These are phyloP conservation scores for Cokeromyces recurvatus DNA, from an alignment of 371 early-diverging fungal genomes.

Conservation along the genomic window DNA sequence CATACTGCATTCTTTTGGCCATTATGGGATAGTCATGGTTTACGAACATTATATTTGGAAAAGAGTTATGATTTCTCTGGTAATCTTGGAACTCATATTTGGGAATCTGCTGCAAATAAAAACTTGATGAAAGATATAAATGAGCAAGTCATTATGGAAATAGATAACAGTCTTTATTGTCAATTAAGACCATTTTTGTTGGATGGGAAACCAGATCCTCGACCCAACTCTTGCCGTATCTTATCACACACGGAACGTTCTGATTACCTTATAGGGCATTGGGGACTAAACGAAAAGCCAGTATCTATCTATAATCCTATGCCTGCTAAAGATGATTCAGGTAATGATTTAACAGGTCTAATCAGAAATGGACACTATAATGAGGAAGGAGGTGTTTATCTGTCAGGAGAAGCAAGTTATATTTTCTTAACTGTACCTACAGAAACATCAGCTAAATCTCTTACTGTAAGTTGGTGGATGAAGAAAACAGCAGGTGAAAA, in stretches of 20 bases:
- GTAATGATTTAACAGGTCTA: slow-evolving; percentile 30
- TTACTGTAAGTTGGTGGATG: slow-evolving; percentile 50
- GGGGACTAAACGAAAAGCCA: slow-evolving; percentile 18
- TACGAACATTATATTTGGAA: slow-evolving; percentile 39
- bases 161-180: slow-evolving; percentile 47
- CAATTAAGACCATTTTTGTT: slow-evolving; percentile 33
- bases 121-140: slow-evolving; percentile 35
- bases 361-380: slow-evolving; percentile 24
- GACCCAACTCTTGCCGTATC: slow-evolving; percentile 30
- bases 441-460: slow-evolving; percentile 11
- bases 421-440: slow-evolving; percentile 33
- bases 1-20: slow-evolving; percentile 49
- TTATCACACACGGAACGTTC: slow-evolving; percentile 12
- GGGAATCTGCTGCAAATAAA: slow-evolving; percentile 47
- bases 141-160: slow-evolving; percentile 28
- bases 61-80: slow-evolving; percentile 36
- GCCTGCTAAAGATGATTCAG: slow-evolving; percentile 33
- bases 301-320: slow-evolving; percentile 13
- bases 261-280: slow-evolving; percentile 39
- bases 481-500: slow-evolving; percentile 1
- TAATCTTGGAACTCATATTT: slow-evolving; percentile 42
- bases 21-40: slow-evolving; percentile 40
- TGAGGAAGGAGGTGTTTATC: slow-evolving; percentile 12
- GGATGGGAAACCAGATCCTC: slow-evolving; percentile 27
- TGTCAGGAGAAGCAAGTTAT: slow-evolving; percentile 33